These are phyloP conservation scores for Fusarium gaditjirri DNA, from an alignment of 2,329 filamentous ascomycete species.

Conservation along the genomic window DNA sequence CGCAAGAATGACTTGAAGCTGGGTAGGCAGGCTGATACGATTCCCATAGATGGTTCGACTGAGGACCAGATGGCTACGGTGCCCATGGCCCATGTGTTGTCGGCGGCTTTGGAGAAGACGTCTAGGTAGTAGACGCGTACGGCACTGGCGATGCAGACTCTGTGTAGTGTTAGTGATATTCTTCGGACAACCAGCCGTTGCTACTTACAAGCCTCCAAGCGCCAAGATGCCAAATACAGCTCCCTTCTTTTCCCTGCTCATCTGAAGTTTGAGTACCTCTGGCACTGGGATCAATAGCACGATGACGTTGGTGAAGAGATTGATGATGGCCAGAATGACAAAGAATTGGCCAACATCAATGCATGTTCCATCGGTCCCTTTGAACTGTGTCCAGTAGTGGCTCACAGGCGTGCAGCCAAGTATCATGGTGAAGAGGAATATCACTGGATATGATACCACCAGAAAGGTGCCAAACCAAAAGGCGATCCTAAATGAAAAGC, in stretches of 20 bases:
- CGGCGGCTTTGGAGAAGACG: background rate
- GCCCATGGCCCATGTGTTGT: slow-evolving; percentile 15
- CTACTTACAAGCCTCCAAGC: slow-evolving; percentile 16
- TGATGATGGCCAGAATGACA: slow-evolving; percentile 4
- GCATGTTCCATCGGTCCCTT: slow-evolving; percentile 4
- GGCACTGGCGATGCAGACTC: slow-evolving; percentile 19
- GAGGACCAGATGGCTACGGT: slow-evolving; percentile 24
- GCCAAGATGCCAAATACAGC: slow-evolving; percentile 13
- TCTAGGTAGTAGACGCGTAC: slow-evolving; percentile 8
- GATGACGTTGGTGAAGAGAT: background rate
- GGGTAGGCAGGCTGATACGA: slow-evolving; percentile 10
- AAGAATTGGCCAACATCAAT: slow-evolving; percentile 11
- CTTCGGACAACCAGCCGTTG: rapidly evolving
- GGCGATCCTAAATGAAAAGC: background rate
- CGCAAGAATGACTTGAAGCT: slow-evolving; percentile 18
- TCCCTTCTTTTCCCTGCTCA: slow-evolving; percentile 15
- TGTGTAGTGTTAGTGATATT: background rate
- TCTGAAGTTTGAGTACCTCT: slow-evolving; percentile 9
- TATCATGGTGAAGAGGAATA: slow-evolving; percentile 11
- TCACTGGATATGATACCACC: slow-evolving; percentile 2
- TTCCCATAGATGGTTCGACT: slow-evolving; percentile 14
- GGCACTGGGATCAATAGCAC: slow-evolving; percentile 16
- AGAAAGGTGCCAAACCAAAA: slow-evolving; percentile 12
- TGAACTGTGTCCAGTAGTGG: slow-evolving; percentile 16
- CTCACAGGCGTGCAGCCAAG: background rate